These are phyloP conservation scores for Pseudogymnoascus sp. DNA, from an alignment of 2,329 filamentous ascomycete genomes.

Conservation along the genomic window DNA sequence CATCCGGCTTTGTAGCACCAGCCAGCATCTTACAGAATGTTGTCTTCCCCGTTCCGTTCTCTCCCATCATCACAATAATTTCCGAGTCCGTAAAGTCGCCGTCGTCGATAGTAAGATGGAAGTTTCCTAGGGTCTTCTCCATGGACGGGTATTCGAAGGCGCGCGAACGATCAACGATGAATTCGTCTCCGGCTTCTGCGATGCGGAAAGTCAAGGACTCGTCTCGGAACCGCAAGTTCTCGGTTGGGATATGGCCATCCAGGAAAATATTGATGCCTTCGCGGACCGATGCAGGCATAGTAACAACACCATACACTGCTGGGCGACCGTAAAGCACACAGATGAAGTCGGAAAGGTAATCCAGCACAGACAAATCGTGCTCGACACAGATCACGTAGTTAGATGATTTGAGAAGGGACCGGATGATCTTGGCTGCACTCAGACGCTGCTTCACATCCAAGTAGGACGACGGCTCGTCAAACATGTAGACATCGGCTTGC, in stretches of 20 bases:
- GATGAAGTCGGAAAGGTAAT: constrained; percentile 97
- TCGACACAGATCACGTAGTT: constrained; percentile 98
- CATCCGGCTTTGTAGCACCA: constrained; percentile 86
- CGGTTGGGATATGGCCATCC: constrained; percentile 94
- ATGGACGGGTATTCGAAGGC: constrained; percentile 83
- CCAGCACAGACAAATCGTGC: constrained; percentile 96
- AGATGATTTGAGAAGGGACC: constrained; percentile 76
- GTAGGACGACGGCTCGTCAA: constrained; percentile 97
- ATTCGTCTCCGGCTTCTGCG: constrained; percentile 82
- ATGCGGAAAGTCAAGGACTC: constrained; percentile 95
- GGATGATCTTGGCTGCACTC: constrained; percentile 83
- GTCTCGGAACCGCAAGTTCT: constrained; percentile 96
- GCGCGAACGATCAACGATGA: constrained; percentile 72
- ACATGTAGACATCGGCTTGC: constrained; percentile 98
- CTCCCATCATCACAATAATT: constrained; percentile 99
- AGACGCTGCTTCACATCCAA: constrained; percentile 99
- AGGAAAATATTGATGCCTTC: constrained; percentile 99
- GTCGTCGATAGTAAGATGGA: constrained; percentile 72
- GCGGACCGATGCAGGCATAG: constrained; percentile 86
- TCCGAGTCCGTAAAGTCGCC: constrained; percentile 96
- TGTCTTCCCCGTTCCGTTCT: constrained; percentile 98
- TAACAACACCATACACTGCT: constrained; percentile 95
- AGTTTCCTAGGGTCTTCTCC: constrained; percentile 86
- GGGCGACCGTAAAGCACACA: constrained; percentile 95
- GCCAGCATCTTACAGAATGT: constrained; percentile 97